Evolutionary conservation across 23 red algal genomes (phyloP), one percentile per base, ranked within the genome.

Genomic region (Gracilaria domingensis): DNA sequence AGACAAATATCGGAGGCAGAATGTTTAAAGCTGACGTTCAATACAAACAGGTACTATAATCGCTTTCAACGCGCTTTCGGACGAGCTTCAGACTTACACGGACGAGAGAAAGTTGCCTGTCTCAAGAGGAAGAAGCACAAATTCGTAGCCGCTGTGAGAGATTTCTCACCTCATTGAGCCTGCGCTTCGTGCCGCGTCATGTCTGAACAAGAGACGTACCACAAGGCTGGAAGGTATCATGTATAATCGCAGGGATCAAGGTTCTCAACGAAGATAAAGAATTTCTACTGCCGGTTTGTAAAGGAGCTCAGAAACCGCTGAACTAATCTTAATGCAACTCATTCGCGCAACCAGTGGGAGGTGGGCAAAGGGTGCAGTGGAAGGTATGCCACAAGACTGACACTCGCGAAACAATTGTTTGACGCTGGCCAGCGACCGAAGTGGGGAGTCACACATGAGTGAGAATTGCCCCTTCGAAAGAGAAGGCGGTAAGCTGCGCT

Each of bases 41-140:
- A 80, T 24, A 48, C n/a, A 38, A 25, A 89, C 5, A 0, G 86
- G 86, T 13, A 40, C 72, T n/a, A 4, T 89, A 69, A 48, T 73
- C n/a, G n/a, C 72, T 25, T 79, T 89, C 35, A 0, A 89, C 7
- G 8, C 29, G 32, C 32, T 89, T 89, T 69, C 86, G 8, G 58
- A 89, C 11, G 0, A 57, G 34, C 81, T 37, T 28, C 36, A 80
- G 13, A 75, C 70, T 36, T 75, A 45, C 16, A 45, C 44, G 16
- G 36, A 75, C 26, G n/a, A n/a, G 70, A 75, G 25, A 4, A 29
- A 12, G 7, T 8, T 4, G 8, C 25, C 25, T 7, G 30, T 20
- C 9, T 18, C 3, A 59, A 62, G 23, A 24, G 23, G 23, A 18
- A 59, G 23, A 18, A 23, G 11, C 9, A 8, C n/a, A 23, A 4